Evolutionary conservation across 2,329 filamentous ascomycete genomes (phyloP), one percentile per base, ranked within the genome.

Genomic region (Cladobotryum mycophilum): DNA sequence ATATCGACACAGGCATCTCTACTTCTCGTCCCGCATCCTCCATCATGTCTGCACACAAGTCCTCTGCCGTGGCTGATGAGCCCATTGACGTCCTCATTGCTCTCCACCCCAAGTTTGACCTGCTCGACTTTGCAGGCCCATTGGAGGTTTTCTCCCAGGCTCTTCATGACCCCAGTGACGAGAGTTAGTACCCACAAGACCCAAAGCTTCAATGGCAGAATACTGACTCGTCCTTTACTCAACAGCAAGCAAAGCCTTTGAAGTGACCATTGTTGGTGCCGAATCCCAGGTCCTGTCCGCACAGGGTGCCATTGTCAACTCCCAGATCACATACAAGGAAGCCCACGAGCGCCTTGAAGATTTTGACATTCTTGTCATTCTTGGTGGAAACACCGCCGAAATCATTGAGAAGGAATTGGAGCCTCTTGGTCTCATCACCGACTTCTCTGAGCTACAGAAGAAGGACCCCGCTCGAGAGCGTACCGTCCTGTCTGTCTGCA

Each of bases 361-460:
- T 57, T 91, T 87, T 66, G 89, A 95, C 67, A 77, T 93, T 55
- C 77, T 95, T 59, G 77, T 93, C 67, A 73, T 95, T 57, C 78
- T 89, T 25, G 89, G 89, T 62, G 88, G 89, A 64, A 79, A 81
- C 64, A 72, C 73, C 53, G 79, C 84, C 25, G 70, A 74, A 36
- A 68, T 89, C 55, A 70, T 91, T 64, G 82, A 88, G 69, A 70
- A 76, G 63, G 85, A 87, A 64, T 68, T 75, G 47, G 81, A 89
- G 67, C 86, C 86, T 20, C 75, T 91, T 55, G 72, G 76, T 55
- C 75, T 92, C 65, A 88, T 93, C 75, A 78, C 79, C 60, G 84
- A 85, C 63, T 93, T 85, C 70, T 80, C 85, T 56, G 85, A 91
- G 65, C 75, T 92, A 52, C 88, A 93, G 73, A 83, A 88, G 75